Evolutionary conservation across 2,329 filamentous ascomycete species (phyloP).

Genomic region (Chrysosporium keratinophilum): DNA sequence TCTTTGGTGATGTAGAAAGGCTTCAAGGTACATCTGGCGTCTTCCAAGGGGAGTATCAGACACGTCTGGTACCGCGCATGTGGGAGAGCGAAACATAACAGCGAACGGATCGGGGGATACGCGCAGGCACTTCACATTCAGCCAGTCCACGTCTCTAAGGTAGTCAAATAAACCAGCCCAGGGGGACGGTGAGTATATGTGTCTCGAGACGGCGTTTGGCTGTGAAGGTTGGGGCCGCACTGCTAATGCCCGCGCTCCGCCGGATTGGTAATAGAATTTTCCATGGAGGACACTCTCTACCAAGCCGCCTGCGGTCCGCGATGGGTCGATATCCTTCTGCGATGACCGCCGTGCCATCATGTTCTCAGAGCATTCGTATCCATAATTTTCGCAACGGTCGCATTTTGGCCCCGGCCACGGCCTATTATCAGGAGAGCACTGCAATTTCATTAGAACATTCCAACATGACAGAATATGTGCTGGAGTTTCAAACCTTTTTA

Average conservation of each 20-base stretch:
- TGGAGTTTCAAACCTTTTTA: conserved; percentile 15
- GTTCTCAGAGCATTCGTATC: conserved; percentile 19
- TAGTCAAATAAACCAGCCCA: conserved; percentile 17
- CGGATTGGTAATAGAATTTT: conserved; percentile 13
- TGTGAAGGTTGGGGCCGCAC: conserved; percentile 7
- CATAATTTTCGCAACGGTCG: conserved; percentile 18
- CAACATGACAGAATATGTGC: background rate
- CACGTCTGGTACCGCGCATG: conserved; percentile 16
- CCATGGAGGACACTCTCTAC: conserved; percentile 9
- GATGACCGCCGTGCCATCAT: conserved; percentile 17
- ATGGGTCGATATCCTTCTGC: conserved; percentile 16
- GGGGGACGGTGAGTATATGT: conserved; percentile 9
- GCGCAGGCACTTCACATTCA: conserved; percentile 14
- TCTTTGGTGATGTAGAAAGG: conserved; percentile 15
- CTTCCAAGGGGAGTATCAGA: conserved; percentile 15
- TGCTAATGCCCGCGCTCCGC: conserved; percentile 10
- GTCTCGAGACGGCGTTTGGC: conserved; percentile 1
- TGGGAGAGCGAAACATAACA: conserved; percentile 17
- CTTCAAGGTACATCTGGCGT: conserved; percentile 18
- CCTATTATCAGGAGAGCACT: conserved; percentile 18
- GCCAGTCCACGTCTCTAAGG: conserved; percentile 17
- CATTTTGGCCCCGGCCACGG: conserved; percentile 19
- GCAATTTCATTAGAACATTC: conserved; percentile 7
- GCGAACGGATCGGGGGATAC: conserved; percentile 16
- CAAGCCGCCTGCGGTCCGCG: conserved; percentile 7